Percentiles rank a stretch among this genome's conserved stretches.
These are phyloP conservation scores for Pseudoturritis turrita DNA, from an alignment of 345 rosid species.

Conservation along the genomic window DNA sequence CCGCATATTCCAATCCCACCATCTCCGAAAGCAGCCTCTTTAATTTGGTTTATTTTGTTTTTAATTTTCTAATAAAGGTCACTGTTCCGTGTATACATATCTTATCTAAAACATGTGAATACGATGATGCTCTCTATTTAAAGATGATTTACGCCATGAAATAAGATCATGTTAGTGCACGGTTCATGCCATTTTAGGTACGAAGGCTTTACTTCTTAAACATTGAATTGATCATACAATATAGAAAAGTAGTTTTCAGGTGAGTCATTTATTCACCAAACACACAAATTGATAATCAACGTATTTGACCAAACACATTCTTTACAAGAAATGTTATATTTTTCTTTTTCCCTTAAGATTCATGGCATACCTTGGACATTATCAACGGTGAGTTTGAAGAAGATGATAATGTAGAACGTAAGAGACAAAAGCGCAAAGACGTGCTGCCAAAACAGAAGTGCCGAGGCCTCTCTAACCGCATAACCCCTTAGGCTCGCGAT, in stretches of 20 bases:
- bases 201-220: neutral
- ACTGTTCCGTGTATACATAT: neutral
- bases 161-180: neutral
- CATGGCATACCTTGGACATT: slow-evolving; percentile 9
- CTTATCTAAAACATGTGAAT: slow-evolving; percentile 17
- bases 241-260: neutral
- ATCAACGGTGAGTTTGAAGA: slow-evolving; percentile 53
- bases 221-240: neutral
- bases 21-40: slow-evolving; percentile 14
- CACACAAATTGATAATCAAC: neutral
- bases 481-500: slow-evolving; percentile 87
- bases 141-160: neutral
- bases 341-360: neutral
- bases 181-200: slow-evolving; percentile 18
- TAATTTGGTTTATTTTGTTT: too few species aligned
- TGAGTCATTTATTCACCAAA: slow-evolving; percentile 6
- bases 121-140: slow-evolving; percentile 14
- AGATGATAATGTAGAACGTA: slow-evolving; percentile 61
- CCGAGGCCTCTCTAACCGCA: slow-evolving; percentile 83
- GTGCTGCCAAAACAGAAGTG: slow-evolving; percentile 95
- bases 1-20: slow-evolving; percentile 18
- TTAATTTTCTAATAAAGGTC: slow-evolving; percentile 1
- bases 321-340: neutral
- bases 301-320: slow-evolving; percentile 2
- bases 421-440: slow-evolving; percentile 71